Conservation (phyloP, 2,329 filamentous ascomycete genomes). For the Huntiella savannae region DNA sequence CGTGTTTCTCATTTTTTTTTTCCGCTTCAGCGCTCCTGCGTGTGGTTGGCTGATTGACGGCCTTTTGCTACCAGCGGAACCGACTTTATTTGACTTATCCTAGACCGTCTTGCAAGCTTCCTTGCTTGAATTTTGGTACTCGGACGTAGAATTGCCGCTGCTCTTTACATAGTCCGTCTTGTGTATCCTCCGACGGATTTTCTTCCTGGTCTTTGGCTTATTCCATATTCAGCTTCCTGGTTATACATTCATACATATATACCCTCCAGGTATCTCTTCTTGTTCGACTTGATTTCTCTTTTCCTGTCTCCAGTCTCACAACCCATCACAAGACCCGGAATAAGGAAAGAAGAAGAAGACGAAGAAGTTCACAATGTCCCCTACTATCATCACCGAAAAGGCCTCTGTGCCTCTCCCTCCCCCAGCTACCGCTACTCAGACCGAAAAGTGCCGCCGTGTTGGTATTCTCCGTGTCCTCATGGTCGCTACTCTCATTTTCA, state of each 20-base stretch:
- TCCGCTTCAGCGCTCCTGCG: background rate
- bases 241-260: conserved; percentile 2
- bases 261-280: background rate
- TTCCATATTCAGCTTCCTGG: background rate
- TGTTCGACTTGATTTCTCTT: background rate
- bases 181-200: background rate
- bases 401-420: conserved; percentile 4
- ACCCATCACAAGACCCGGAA: background rate
- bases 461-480: too few species aligned
- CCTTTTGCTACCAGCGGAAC: too few species aligned
- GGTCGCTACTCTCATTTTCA: background rate
- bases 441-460: too few species aligned
- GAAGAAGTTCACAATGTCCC: too few species aligned
- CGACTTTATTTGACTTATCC: background rate
- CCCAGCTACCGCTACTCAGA: conserved; percentile 4
- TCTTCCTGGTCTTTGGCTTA: background rate
- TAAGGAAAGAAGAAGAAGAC: too few species aligned
- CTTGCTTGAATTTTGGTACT: background rate
- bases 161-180: background rate
- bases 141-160: background rate
- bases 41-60: too few species aligned
- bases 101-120: background rate
- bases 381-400: conserved; percentile 4
- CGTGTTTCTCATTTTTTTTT: background rate
- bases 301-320: background rate